phyloP scores from a whole-genome alignment of 2,329 filamentous ascomycete genomes.

The Tolypocladium guangdongense region DNA sequence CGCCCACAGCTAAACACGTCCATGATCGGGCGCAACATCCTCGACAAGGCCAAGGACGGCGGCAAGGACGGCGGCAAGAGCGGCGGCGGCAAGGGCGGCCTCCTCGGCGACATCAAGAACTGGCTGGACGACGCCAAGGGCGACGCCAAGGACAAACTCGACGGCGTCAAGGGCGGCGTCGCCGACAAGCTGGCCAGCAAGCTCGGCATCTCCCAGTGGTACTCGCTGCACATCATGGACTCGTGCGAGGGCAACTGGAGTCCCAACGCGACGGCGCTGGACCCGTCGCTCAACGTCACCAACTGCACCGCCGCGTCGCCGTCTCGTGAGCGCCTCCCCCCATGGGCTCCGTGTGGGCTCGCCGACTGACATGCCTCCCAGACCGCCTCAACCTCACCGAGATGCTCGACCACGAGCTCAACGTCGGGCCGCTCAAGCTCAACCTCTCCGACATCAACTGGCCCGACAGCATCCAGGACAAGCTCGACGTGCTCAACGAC shows the following conservation, averaged over 20 bases:
- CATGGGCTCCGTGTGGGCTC: not conserved
- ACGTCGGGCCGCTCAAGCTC: slow-evolving; percentile 31
- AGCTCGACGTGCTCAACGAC: slow-evolving; percentile 37
- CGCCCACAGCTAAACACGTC: slow-evolving; percentile 24
- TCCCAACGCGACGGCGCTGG: slow-evolving; percentile 28
- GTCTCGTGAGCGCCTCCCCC: slow-evolving; percentile 20
- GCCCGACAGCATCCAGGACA: slow-evolving; percentile 31
- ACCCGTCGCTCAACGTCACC: slow-evolving; percentile 29
- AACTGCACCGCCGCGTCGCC: slow-evolving; percentile 31
- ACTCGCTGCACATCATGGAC: slow-evolving; percentile 38
- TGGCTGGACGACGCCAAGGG: slow-evolving; percentile 20
- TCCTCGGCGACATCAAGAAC: slow-evolving; percentile 18
- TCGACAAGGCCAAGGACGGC: slow-evolving; percentile 15
- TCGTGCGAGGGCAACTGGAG: slow-evolving; percentile 34
- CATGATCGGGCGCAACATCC: slow-evolving; percentile 24
- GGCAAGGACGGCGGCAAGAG: slow-evolving; percentile 12
- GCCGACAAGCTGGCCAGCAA: slow-evolving; percentile 28
- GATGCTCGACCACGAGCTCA: slow-evolving; percentile 34
- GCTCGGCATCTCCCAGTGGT: slow-evolving; percentile 40
- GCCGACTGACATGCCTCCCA: slow-evolving; percentile 6
- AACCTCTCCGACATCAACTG: slow-evolving; percentile 34
- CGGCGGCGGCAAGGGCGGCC: slow-evolving; percentile 7
- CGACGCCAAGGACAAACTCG: slow-evolving; percentile 25
- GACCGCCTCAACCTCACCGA: slow-evolving; percentile 35
- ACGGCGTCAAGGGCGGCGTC: slow-evolving; percentile 27